These are phyloP conservation scores for Phialophora macrospora DNA, from an alignment of 2,329 filamentous ascomycete genomes.

Conservation along the genomic window DNA sequence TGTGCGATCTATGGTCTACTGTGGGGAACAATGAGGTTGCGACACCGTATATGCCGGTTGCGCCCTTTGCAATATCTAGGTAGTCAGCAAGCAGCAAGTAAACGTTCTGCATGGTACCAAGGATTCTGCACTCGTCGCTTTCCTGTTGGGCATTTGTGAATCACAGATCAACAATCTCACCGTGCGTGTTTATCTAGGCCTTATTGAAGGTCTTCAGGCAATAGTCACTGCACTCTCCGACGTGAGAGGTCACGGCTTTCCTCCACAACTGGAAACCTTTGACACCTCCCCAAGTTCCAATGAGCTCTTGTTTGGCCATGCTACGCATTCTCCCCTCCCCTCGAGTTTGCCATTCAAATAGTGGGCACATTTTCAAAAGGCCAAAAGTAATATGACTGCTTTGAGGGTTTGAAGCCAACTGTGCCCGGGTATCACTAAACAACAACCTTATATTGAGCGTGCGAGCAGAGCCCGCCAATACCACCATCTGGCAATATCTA, in stretches of 20 bases:
- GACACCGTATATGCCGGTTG: neutral
- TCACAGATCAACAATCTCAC: no score
- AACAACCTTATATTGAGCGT: neutral
- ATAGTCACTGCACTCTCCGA: no score
- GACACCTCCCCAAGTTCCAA: neutral
- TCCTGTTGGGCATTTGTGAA: no score
- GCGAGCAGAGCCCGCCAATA: neutral
- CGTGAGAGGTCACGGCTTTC: no score
- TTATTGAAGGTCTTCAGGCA: no score
- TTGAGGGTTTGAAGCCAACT: neutral
- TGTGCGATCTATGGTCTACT: slow-evolving; percentile 6
- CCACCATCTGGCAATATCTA: neutral
- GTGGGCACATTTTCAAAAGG: neutral
- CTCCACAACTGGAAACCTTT: no score
- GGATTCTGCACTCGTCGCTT: no score
- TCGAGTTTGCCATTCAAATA: no score
- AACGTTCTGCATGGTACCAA: neutral
- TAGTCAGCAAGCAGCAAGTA: neutral
- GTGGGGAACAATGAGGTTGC: neutral
- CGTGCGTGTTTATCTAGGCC: no score
- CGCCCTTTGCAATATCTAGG: neutral
- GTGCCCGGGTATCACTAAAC: neutral
- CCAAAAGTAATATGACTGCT: neutral
- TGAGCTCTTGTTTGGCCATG: neutral
- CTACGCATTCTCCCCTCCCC: neutral